These are phyloP conservation scores for Teratosphaeriaceae sp. DNA, from an alignment of 2,329 filamentous ascomycete species.

Conservation along the genomic window DNA sequence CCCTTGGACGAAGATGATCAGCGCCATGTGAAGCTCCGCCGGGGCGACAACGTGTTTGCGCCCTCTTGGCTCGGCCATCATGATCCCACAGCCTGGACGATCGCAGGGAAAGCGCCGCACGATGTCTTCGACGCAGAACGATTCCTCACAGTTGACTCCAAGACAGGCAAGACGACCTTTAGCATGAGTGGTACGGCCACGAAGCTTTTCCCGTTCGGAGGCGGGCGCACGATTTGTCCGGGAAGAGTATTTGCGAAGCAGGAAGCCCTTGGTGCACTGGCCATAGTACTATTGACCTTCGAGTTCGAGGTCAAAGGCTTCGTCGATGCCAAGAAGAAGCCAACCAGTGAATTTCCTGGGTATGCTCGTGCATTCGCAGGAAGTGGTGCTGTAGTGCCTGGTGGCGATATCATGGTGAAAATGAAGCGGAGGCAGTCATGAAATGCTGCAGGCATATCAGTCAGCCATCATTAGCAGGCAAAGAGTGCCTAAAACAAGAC, in stretches of 20 bases:
- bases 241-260: slow-evolving; percentile 25
- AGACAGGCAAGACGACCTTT: slow-evolving; percentile 22
- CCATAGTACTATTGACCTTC: slow-evolving; percentile 21
- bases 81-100: slow-evolving; percentile 20
- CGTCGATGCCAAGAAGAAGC: slow-evolving; percentile 17
- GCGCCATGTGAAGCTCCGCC: slow-evolving; percentile 14
- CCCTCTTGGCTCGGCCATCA: slow-evolving; percentile 25
- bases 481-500: too few species aligned
- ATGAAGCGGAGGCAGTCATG: slow-evolving; percentile 5
- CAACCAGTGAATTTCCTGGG: slow-evolving; percentile 16
- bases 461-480: too few species aligned
- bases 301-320: slow-evolving; percentile 22
- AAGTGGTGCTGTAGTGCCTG: slow-evolving; percentile 18
- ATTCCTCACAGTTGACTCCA: slow-evolving; percentile 20
- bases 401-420: slow-evolving; percentile 22
- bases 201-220: slow-evolving; percentile 29
- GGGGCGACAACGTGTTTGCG: slow-evolving; percentile 25
- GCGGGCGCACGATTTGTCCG: slow-evolving; percentile 23
- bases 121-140: slow-evolving; percentile 23
- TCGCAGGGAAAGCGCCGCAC: slow-evolving; percentile 6
- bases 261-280: slow-evolving; percentile 21
- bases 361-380: slow-evolving; percentile 17
- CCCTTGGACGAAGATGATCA: slow-evolving; percentile 24
- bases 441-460: too few species aligned
- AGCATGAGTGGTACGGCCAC: slow-evolving; percentile 21